A percentile compares a stretch with the other conserved stretches of the same genome.
Evolutionary conservation across 1,284 basidiomycete species (phyloP).

Genomic region (Naganishia sp.): DNA sequence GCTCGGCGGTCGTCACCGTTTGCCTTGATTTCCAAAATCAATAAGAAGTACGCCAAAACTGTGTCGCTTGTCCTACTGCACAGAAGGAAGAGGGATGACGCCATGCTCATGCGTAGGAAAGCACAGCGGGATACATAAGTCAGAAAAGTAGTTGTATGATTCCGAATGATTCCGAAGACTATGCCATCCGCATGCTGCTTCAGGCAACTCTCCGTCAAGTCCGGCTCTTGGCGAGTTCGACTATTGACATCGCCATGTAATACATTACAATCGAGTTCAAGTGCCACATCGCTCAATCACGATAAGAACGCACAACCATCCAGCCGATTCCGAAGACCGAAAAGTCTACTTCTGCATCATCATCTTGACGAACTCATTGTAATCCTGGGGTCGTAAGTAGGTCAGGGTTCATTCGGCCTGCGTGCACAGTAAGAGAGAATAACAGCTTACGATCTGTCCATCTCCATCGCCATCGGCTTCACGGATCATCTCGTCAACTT

Average conservation of each 20-base stretch:
- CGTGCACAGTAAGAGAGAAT: not conserved
- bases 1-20: constrained; percentile 36
- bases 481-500: constrained; percentile 98
- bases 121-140: too few relatives aligned
- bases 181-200: too few relatives aligned
- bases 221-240: too few relatives aligned
- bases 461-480: constrained; percentile 96
- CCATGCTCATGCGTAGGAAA: not conserved
- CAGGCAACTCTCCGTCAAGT: too few relatives aligned
- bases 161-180: too few relatives aligned
- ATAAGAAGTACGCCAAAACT: constrained; percentile 43
- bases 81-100: constrained; percentile 39
- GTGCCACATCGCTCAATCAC: too few relatives aligned
- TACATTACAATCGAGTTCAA: too few relatives aligned
- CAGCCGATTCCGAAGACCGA: not conserved
- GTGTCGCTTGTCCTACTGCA: constrained; percentile 46
- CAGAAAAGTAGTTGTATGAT: not conserved
- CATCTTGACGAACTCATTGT: constrained; percentile 60
- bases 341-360: constrained; percentile 47
- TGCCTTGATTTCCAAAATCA: constrained; percentile 42
- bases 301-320: too few relatives aligned
- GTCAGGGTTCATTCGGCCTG: too few relatives aligned
- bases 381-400: constrained; percentile 44
- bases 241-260: too few relatives aligned
- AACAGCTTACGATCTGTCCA: constrained; percentile 65